These are phyloP conservation scores for Aureobasidium sp. DNA, from an alignment of 2,329 filamentous ascomycete genomes.

Conservation along the genomic window DNA sequence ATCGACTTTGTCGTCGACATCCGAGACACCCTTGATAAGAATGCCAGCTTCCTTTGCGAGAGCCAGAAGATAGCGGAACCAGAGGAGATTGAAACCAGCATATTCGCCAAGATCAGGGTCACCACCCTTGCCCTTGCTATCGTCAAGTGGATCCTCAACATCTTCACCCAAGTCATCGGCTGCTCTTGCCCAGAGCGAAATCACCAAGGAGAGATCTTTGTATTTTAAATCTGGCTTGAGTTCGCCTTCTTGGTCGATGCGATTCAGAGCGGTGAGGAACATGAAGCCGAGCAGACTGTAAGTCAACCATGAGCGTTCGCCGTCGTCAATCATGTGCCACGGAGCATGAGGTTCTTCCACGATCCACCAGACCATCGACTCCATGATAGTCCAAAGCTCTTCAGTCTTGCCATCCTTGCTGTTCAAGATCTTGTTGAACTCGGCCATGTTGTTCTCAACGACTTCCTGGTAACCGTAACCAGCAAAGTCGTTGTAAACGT, in stretches of 20 bases:
- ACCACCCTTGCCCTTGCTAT: not conserved
- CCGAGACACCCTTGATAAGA: not conserved
- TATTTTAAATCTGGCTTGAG: slow-evolving; percentile 2
- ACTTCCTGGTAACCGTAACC: slow-evolving; percentile 4
- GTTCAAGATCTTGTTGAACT: slow-evolving; percentile 1
- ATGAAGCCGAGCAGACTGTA: slow-evolving; percentile 2
- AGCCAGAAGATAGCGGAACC: slow-evolving; percentile 5
- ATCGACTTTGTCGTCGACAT: not conserved
- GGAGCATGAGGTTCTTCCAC: not conserved
- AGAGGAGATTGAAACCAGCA: not conserved
- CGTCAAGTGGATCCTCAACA: not conserved
- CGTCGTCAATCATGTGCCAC: slow-evolving; percentile 1
- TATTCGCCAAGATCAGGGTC: not conserved
- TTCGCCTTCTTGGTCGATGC: slow-evolving; percentile 1
- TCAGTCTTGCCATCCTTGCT: slow-evolving; percentile 1
- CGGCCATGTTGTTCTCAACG: slow-evolving; percentile 4
- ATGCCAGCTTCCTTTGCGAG: not conserved
- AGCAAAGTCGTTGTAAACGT: slow-evolving; percentile 10
- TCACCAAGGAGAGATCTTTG: not conserved
- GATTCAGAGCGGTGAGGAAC: not conserved
- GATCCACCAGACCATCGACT: not conserved
- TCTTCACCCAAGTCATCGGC: not conserved
- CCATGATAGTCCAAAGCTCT: slow-evolving; percentile 5
- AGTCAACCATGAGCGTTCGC: not conserved
- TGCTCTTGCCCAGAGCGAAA: not conserved